phyloP scores from a whole-genome alignment of 1,139 yeast species.

The Hansenula lynferdii region DNA sequence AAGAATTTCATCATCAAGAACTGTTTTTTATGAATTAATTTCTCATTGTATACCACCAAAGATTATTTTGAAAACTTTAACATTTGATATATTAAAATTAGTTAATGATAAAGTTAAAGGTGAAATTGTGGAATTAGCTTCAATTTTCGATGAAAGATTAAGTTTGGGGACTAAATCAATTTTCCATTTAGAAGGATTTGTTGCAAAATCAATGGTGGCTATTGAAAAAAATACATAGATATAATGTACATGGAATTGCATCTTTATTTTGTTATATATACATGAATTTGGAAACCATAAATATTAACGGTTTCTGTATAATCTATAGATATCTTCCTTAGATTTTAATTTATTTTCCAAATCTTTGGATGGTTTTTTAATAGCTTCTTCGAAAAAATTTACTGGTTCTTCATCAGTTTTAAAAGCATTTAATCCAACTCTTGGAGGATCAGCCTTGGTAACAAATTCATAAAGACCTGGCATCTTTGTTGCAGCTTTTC shows the following conservation, averaged over 20 bases:
- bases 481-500: slow-evolving; percentile 87
- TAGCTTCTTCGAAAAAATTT: slow-evolving; percentile 52
- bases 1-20: slow-evolving; percentile 66
- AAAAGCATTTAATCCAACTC: slow-evolving; percentile 61
- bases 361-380: slow-evolving; percentile 62
- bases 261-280: too few relatives aligned
- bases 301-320: slow-evolving; percentile 53
- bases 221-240: slow-evolving; percentile 13
- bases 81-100: slow-evolving; percentile 48
- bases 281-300: too few relatives aligned
- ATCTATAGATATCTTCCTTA: slow-evolving; percentile 44
- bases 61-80: slow-evolving; percentile 63
- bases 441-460: slow-evolving; percentile 56
- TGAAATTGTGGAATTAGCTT: slow-evolving; percentile 60
- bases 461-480: slow-evolving; percentile 93
- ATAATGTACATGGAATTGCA: not conserved
- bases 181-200: slow-evolving; percentile 91
- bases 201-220: slow-evolving; percentile 71
- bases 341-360: slow-evolving; percentile 45
- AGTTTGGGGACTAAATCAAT: slow-evolving; percentile 85
- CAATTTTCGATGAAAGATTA: slow-evolving; percentile 82
- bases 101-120: slow-evolving; percentile 36
- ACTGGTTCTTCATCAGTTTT: slow-evolving; percentile 36
- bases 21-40: slow-evolving; percentile 74
- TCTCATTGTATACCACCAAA: slow-evolving; percentile 94